A percentile compares a stretch with the other conserved stretches of the same genome.
Conservation (phyloP, 257 asterid species). For the Parsonsia alboflavescens region DNA sequence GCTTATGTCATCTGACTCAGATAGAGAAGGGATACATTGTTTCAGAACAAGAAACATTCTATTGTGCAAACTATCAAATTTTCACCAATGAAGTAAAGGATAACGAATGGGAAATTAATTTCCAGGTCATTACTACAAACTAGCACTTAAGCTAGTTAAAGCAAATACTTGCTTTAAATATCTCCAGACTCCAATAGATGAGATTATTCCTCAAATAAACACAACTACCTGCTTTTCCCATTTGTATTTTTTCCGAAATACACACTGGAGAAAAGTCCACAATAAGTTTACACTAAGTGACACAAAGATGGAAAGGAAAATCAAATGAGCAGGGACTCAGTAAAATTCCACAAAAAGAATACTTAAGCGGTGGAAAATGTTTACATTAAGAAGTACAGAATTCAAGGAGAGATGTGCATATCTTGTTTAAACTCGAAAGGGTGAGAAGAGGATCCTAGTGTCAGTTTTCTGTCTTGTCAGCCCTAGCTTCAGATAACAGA, state of each 20-base stretch:
- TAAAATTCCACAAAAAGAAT: background rate
- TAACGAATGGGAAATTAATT: background rate
- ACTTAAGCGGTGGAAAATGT: background rate
- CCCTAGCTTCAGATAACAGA: conserved; percentile 51
- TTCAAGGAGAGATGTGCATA: background rate
- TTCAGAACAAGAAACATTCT: too few relatives aligned
- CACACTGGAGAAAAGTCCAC: background rate
- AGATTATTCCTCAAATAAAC: too few relatives aligned
- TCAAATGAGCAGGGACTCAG: background rate
- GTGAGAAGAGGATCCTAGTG: conserved; percentile 8
- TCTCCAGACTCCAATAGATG: too few relatives aligned
- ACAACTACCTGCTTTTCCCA: background rate
- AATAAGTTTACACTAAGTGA: background rate
- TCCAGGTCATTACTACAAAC: background rate
- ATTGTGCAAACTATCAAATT: background rate
- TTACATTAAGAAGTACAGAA: background rate
- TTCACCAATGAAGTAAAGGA: background rate
- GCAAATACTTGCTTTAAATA: background rate
- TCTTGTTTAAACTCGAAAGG: background rate
- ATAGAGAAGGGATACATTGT: background rate
- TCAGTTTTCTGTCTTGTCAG: conserved; percentile 34
- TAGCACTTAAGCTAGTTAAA: too few relatives aligned
- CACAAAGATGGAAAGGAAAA: background rate
- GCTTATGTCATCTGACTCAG: background rate
- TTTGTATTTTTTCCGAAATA: background rate